Evolutionary conservation across 2,329 filamentous ascomycete genomes (phyloP), one percentile per base, ranked within the genome.

Genomic region (Cylindrodendrum hubeiense): DNA sequence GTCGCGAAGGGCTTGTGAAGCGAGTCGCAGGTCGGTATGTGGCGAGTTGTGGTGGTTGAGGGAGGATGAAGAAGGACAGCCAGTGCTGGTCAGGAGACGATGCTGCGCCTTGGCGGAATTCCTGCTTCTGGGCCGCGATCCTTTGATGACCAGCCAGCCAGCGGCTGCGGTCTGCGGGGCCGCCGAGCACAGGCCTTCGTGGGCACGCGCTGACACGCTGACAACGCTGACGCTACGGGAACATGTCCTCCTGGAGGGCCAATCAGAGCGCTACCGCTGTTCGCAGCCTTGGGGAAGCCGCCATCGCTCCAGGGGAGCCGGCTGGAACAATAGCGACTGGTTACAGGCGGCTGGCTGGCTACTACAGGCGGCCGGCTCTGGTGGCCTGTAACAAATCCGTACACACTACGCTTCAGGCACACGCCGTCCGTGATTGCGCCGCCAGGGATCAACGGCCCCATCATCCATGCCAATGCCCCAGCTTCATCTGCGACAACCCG

Each of bases 81-180:
- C 46, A 47, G 34, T 39, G 44, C 30, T 44, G 53, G 62, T 73
- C 72, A 74, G 72, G 72, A 74, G 72, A 71, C 55, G 65, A 57
- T 47, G 47, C 61, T 58, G 67, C 58, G 49, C 28, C 28, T 28
- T 28, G 24, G 44, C 33, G 44, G 46, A 69, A 66, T 69, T 71
- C 68, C 64, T 56, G 56, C 53, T 50, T 65, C 69, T 53, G 60
- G 55, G 67, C 68, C 69, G 74, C 71, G 71, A 71, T 74, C 61
- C 64, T 69, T 69, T 64, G 55, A 61, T 64, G 51, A 61, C 28
- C 47, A 37, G 54, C 33, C 49, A 49, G 59, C 43, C 34, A 30
- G 28, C 47, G 47, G 21, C 49, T 46, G 37, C 52, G 60, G 61
- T 59, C 49, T 54, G 62, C 61, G 60, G 47, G 55, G 39, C 43